Conservation (phyloP, 1,284 basidiomycete genomes). For the Cerioporus squamosus region DNA sequence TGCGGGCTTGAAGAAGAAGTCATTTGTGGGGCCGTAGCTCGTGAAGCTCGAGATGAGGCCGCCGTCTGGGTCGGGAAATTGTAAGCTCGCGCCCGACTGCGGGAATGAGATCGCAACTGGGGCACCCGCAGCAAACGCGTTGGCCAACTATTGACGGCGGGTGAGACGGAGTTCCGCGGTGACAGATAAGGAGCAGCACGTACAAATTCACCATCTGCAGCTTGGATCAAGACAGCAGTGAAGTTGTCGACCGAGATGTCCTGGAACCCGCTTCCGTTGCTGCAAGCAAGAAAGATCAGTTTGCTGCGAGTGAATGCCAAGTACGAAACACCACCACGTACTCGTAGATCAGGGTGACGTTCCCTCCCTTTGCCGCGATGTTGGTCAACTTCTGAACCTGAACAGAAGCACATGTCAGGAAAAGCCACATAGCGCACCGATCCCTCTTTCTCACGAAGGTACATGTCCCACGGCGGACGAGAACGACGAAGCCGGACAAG, state of each 20-base stretch:
- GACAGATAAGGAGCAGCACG: slow-evolving; percentile 11
- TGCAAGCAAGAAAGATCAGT: slow-evolving; percentile 23
- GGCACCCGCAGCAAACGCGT: slow-evolving; percentile 43
- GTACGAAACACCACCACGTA: slow-evolving; percentile 31
- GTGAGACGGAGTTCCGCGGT: background rate
- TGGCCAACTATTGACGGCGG: slow-evolving; percentile 37
- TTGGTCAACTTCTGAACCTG: slow-evolving; percentile 51
- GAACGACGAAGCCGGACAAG: slow-evolving; percentile 49
- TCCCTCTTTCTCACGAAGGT: slow-evolving; percentile 43
- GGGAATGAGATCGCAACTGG: slow-evolving; percentile 48
- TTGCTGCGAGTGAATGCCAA: background rate
- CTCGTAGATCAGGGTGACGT: slow-evolving; percentile 58
- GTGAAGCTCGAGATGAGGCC: slow-evolving; percentile 52
- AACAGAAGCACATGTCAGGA: background rate
- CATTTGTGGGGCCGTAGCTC: slow-evolving; percentile 55
- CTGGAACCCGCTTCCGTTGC: slow-evolving; percentile 49
- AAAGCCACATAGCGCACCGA: background rate
- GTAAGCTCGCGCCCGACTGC: slow-evolving; percentile 35
- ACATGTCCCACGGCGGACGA: slow-evolving; percentile 58
- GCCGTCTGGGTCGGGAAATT: slow-evolving; percentile 42
- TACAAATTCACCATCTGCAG: slow-evolving; percentile 38
- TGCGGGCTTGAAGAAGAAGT: slow-evolving; percentile 53
- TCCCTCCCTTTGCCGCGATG: slow-evolving; percentile 53
- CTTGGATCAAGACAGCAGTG: slow-evolving; percentile 44
- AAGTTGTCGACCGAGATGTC: slow-evolving; percentile 46